Evolutionary conservation across 1,284 basidiomycete species (phyloP).

Genomic region (Peniophora sp.): DNA sequence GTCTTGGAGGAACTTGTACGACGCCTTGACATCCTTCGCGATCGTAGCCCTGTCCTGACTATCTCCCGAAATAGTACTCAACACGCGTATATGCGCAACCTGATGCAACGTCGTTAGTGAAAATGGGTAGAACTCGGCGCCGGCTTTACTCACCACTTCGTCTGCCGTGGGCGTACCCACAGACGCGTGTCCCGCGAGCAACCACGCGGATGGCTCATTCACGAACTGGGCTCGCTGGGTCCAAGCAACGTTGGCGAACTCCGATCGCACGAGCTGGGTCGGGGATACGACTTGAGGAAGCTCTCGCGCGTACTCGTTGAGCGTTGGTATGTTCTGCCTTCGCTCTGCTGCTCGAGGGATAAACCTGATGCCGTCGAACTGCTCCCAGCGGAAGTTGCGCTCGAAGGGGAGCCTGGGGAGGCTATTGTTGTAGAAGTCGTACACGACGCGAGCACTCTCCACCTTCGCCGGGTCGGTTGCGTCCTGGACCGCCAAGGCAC

Average conservation of each 20-base stretch:
- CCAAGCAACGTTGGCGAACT: slow-evolving; percentile 34
- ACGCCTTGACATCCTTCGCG: slow-evolving; percentile 24
- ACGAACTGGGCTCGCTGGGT: slow-evolving; percentile 30
- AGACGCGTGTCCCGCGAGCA: slow-evolving; percentile 23
- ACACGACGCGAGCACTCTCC: slow-evolving; percentile 23
- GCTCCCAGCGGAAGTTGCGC: slow-evolving; percentile 19
- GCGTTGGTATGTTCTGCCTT: slow-evolving; percentile 10
- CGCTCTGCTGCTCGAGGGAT: slow-evolving; percentile 23
- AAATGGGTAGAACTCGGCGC: background rate
- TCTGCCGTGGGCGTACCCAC: slow-evolving; percentile 28
- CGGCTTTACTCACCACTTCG: slow-evolving; percentile 38
- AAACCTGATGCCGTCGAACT: slow-evolving; percentile 26
- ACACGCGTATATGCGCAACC: slow-evolving; percentile 28
- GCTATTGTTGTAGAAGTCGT: slow-evolving; percentile 23
- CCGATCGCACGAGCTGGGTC: slow-evolving; percentile 23
- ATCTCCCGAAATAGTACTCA: slow-evolving; percentile 20
- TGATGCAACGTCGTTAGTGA: slow-evolving; percentile 7
- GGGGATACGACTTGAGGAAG: slow-evolving; percentile 29
- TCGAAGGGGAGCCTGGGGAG: slow-evolving; percentile 24
- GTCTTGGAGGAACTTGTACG: slow-evolving; percentile 30
- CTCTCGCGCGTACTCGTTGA: slow-evolving; percentile 14
- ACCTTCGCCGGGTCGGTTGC: slow-evolving; percentile 8
- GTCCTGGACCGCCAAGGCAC: background rate
- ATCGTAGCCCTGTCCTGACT: slow-evolving; percentile 18
- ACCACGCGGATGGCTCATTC: slow-evolving; percentile 16